Base-by-base conservation (phyloP, 805 yeast genomes). In the Pichia phayaonensis region DNA sequence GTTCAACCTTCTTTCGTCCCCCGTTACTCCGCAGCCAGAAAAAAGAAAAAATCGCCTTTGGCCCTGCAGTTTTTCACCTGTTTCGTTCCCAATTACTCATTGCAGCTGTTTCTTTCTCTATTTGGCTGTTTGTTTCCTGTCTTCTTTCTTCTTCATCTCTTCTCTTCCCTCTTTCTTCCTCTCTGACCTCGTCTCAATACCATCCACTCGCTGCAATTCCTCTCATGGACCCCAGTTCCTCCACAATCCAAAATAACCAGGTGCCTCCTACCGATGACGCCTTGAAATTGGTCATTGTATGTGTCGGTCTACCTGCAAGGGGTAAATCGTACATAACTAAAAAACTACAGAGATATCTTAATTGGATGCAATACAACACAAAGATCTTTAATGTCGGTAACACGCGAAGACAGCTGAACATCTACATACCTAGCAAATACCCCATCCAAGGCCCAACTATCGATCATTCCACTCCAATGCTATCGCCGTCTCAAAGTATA, bases 221-320 rank as follows among this genome's bases (percentile, higher is more conserved):
- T 11, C 38, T 3, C 11, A 34, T 34, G 38, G 38, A 34, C n/a
- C 4, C 38, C 20, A 34, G 11, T 15, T n/a, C 38, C 7, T 34
- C 38, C 8, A 1, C 8, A 2, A 2, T n/a, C 8, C 38, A 16
- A 34, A n/a, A 34, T n/a, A 16, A 8, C 16, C n/a, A 29, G 12
- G 20, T 34, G 8, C 38, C 38, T 38, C 43, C 45, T 8, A 41
- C 48, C n/a, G 53, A 50, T 36, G 53, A 50, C 29, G 53, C 58
- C 8, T 48, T 67, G 45, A 83, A 81, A 63, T 74, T 83, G 62
- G 83, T 84, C 21, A 76, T 85, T 49, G 81, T 85, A 12, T 73
- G 86, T 68, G 86, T 85, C 12, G 92, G 92, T 0, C 68, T 85
- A 34, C 92, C 92, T 1, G 92, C 92, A 1, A 69, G 85, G 46